Base-by-base conservation (phyloP, 2,329 filamentous ascomycete genomes). In the Cytospora piceicola region DNA sequence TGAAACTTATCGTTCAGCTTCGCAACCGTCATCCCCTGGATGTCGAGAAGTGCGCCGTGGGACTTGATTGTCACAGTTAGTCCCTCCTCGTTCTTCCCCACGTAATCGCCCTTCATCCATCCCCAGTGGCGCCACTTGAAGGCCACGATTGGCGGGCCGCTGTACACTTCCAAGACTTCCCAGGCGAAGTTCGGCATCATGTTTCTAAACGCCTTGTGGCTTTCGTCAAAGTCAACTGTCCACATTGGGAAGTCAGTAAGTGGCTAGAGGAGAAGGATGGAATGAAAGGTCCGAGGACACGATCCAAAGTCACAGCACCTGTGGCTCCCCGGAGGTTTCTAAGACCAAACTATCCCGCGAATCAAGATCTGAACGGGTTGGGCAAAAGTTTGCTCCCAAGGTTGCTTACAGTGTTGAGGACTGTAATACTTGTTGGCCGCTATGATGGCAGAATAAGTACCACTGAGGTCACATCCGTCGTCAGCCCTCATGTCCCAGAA, bases 151-250 rank as follows among this genome's bases (percentile, higher is more conserved):
- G 88, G 88, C 29, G 87, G 87, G 0, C 86, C 88, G 67, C 83
- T 85, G 72, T 89, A 90, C 2, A 90, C 87, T 73, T 90, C 88
- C 20, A 89, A 73, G 1, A 90, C 87, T 76, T 90, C 88, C 87
- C 88, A 91, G 0, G 88, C 88, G 74, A 91, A 90, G 0, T 83
- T 87, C 0, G 88, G 88, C 88, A 91, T 90, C 87, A 90, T 90
- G 61, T 86, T 79, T 78, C 90, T 90, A 75, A 91, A 90, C 0
- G 86, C 86, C 80, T 90, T 90, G 79, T 91, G 88, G 72, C 85
- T 89, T 4, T 79, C 81, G 1, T 82, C 81, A 70, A 90, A 90
- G 74, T 88, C 86, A 3, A 49, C 46, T 49, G 14, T 24, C 24
- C 46, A 49, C n/a, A 24, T 49, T 5, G 14, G 3, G n/a, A 9